A percentile compares a stretch with the other conserved stretches of the same genome.
Conservation (phyloP, 2,329 filamentous ascomycete species). For the Shiraia sp. region DNA sequence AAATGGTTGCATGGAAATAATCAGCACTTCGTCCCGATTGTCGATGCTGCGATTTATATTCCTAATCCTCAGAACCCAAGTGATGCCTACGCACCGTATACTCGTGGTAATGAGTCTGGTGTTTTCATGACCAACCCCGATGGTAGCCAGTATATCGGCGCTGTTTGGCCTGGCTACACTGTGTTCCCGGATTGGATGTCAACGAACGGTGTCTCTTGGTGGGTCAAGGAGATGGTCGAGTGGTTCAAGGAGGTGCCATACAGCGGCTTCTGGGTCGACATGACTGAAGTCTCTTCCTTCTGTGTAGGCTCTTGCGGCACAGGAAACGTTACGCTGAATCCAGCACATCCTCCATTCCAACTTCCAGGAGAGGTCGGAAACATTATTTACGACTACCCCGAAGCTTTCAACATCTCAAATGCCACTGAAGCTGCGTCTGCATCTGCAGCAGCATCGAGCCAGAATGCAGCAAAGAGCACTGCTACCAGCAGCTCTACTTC, state of each 20-base stretch:
- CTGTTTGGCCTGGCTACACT: conserved; percentile 63
- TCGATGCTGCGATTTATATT: conserved; percentile 69
- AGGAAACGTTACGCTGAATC: conserved; percentile 66
- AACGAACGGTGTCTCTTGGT: conserved; percentile 62
- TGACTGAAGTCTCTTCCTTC: conserved; percentile 65
- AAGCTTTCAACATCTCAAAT: conserved; percentile 71
- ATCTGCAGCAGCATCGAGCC: conserved; percentile 57
- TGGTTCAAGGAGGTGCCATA: conserved; percentile 60
- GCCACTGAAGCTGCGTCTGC: conserved; percentile 67
- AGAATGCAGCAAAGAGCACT: conserved; percentile 49
- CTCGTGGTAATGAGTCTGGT: conserved; percentile 53
- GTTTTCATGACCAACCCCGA: conserved; percentile 60
- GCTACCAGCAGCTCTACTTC: conserved; percentile 31
- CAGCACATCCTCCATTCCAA: conserved; percentile 67
- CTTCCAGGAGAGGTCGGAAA: conserved; percentile 68
- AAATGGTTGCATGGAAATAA: conserved; percentile 56
- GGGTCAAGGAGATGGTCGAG: conserved; percentile 57
- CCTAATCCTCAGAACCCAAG: conserved; percentile 71
- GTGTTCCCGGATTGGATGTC: conserved; percentile 66
- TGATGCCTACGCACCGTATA: conserved; percentile 60
- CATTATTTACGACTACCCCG: conserved; percentile 65
- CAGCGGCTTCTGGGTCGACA: conserved; percentile 64
- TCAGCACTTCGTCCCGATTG: conserved; percentile 64
- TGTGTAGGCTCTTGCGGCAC: conserved; percentile 75
- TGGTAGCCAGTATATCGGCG: conserved; percentile 59